Evolutionary conservation across 2,329 filamentous ascomycete species (phyloP).

Genomic region (Endocalyx cinctus): DNA sequence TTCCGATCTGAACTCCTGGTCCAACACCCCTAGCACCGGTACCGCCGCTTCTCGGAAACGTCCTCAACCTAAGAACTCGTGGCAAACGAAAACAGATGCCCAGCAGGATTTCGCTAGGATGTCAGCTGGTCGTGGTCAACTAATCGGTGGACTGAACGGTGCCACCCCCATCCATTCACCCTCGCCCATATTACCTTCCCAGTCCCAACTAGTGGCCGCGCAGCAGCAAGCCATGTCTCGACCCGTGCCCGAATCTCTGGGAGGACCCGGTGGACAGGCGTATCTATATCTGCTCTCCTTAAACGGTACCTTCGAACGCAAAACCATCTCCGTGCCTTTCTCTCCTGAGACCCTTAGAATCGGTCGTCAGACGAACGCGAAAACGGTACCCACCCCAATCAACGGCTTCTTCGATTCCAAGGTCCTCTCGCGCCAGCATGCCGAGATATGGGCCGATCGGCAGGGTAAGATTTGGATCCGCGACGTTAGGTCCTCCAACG

Average conservation of each 20-base stretch:
- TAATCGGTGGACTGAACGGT: constrained; percentile 41
- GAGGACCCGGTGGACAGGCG: constrained; percentile 68
- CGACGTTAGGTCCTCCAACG: constrained; percentile 97
- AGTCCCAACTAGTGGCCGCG: constrained; percentile 29
- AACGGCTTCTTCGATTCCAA: constrained; percentile 99
- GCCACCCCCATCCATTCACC: constrained; percentile 34
- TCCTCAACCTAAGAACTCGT: constrained; percentile 45
- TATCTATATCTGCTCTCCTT: constrained; percentile 83
- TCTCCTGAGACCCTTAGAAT: constrained; percentile 92
- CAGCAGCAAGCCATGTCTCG: constrained; percentile 51
- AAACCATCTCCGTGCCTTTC: constrained; percentile 90
- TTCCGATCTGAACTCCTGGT: constrained; percentile 48
- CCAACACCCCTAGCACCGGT: constrained; percentile 33
- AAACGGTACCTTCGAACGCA: constrained; percentile 95
- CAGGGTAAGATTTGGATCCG: constrained; percentile 92
- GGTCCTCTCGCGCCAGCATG: constrained; percentile 91
- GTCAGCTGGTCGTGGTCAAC: constrained; percentile 30
- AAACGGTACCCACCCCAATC: constrained; percentile 81
- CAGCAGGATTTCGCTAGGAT: constrained; percentile 44
- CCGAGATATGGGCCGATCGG: constrained; percentile 82
- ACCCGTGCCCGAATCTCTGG: constrained; percentile 58
- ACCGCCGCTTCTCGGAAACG: constrained; percentile 40
- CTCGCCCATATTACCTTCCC: constrained; percentile 32
- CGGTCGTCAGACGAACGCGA: constrained; percentile 94
- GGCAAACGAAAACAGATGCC: constrained; percentile 45